phyloP scores from a whole-genome alignment of 441 rosid genomes.

The Viola pubescens region DNA sequence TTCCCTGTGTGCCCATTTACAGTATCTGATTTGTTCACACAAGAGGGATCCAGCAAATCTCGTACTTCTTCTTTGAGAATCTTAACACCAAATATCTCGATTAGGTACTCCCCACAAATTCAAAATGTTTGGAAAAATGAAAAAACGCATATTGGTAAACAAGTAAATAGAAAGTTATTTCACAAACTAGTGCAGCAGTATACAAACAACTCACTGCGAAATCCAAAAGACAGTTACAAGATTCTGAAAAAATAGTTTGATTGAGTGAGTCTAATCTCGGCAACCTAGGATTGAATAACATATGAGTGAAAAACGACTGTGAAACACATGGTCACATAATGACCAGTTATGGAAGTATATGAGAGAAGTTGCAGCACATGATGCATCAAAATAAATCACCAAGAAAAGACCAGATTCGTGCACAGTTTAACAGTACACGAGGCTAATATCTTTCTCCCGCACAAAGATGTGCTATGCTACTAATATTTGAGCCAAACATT shows the following conservation, averaged over 20 bases:
- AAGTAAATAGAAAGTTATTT: slow-evolving; percentile 2
- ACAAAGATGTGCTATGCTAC: not conserved
- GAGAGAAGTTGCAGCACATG: too few relatives aligned
- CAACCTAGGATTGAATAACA: too few relatives aligned
- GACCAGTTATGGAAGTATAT: too few relatives aligned
- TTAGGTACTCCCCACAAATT: slow-evolving; percentile 19
- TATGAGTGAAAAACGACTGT: too few relatives aligned
- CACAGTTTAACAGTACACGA: too few relatives aligned
- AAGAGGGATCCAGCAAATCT: slow-evolving; percentile 78
- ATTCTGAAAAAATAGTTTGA: slow-evolving; percentile 1
- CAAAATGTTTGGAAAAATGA: not conserved
- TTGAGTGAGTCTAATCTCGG: not conserved
- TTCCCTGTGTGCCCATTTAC: slow-evolving; percentile 51
- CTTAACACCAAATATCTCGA: slow-evolving; percentile 33
- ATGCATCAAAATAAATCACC: not conserved
- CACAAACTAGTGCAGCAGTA: slow-evolving; percentile 4
- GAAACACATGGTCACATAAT: too few relatives aligned
- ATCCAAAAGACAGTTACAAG: not conserved
- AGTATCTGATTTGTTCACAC: slow-evolving; percentile 52
- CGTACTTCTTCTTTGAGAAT: slow-evolving; percentile 96
- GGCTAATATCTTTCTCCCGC: not conserved
- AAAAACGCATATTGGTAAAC: slow-evolving; percentile 5
- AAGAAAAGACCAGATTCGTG: not conserved
- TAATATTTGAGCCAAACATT: not conserved
- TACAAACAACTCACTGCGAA: slow-evolving; percentile 1